Percentiles rank a stretch among this genome's conserved stretches.
Evolutionary conservation across 1,139 yeast species (phyloP).

Genomic region (Taphrina populina): DNA sequence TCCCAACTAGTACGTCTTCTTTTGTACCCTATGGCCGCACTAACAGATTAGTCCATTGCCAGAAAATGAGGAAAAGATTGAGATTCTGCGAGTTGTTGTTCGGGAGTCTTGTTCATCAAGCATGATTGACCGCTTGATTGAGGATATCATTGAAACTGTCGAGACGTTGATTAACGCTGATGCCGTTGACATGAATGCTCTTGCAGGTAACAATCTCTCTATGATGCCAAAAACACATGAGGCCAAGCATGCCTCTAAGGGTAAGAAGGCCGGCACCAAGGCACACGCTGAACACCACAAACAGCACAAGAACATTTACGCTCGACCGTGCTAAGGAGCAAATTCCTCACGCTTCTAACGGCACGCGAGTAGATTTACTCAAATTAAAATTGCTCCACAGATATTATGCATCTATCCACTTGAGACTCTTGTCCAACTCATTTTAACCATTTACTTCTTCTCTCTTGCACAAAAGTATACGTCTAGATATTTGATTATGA

Average conservation of each 20-base stretch:
- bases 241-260: conserved; percentile 8
- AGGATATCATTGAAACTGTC: conserved; percentile 59
- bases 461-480: too few relatives aligned
- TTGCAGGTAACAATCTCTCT: conserved; percentile 17
- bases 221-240: conserved; percentile 7
- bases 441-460: too few relatives aligned
- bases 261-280: conserved; percentile 25
- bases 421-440: too few relatives aligned
- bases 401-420: too few relatives aligned
- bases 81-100: conserved; percentile 82
- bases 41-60: conserved; percentile 57
- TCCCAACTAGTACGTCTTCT: conserved; percentile 60
- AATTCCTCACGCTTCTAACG: too few relatives aligned
- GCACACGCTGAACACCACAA: conserved; percentile 27
- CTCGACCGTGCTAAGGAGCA: conserved; percentile 23
- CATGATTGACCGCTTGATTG: conserved; percentile 68
- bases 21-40: background rate
- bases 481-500: too few relatives aligned
- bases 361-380: too few relatives aligned
- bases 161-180: conserved; percentile 43
- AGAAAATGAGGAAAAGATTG: conserved; percentile 53
- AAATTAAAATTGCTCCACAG: too few relatives aligned
- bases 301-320: conserved; percentile 25
- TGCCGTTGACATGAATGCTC: conserved; percentile 30
- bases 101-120: conserved; percentile 70